Conservation (phyloP, 2,329 filamentous ascomycete genomes). For the Aspergillus ochraceus region DNA sequence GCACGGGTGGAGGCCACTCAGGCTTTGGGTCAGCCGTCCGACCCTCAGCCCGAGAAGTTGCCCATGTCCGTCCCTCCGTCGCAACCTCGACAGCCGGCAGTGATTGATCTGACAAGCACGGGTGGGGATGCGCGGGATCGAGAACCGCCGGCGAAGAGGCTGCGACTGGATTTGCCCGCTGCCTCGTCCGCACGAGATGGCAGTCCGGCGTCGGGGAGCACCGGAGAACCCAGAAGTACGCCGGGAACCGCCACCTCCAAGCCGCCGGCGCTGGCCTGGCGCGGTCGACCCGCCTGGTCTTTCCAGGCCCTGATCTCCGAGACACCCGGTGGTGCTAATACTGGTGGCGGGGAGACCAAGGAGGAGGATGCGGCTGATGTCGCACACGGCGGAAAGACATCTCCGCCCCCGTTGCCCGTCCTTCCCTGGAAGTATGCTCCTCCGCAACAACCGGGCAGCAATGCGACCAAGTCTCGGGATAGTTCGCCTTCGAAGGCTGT, state of each 20-base stretch:
- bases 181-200: conserved; percentile 21
- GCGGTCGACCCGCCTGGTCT: conserved; percentile 41
- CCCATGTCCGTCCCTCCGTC: conserved; percentile 25
- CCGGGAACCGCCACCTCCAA: conserved; percentile 26
- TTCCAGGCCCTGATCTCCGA: conserved; percentile 40
- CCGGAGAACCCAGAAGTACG: conserved; percentile 31
- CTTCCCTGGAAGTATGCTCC: conserved; percentile 36
- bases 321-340: conserved; percentile 19
- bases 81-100: conserved; percentile 28
- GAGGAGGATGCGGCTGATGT: conserved; percentile 23
- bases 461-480: conserved; percentile 21
- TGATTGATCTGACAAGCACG: conserved; percentile 39
- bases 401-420: conserved; percentile 38
- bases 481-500: conserved; percentile 32
- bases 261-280: conserved; percentile 32
- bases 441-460: conserved; percentile 15
- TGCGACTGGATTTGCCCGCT: conserved; percentile 34
- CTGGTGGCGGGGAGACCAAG: conserved; percentile 13
- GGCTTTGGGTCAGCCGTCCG: conserved; percentile 19
- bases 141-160: conserved; percentile 39
- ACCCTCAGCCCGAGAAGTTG: conserved; percentile 26
- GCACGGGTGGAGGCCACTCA: conserved; percentile 29
- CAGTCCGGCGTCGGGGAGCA: conserved; percentile 21
- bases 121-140: conserved; percentile 32
- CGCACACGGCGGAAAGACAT: conserved; percentile 25